phyloP scores from a whole-genome alignment of 371 early-diverging fungal species.

The Dinochytrium kinnereticum region DNA sequence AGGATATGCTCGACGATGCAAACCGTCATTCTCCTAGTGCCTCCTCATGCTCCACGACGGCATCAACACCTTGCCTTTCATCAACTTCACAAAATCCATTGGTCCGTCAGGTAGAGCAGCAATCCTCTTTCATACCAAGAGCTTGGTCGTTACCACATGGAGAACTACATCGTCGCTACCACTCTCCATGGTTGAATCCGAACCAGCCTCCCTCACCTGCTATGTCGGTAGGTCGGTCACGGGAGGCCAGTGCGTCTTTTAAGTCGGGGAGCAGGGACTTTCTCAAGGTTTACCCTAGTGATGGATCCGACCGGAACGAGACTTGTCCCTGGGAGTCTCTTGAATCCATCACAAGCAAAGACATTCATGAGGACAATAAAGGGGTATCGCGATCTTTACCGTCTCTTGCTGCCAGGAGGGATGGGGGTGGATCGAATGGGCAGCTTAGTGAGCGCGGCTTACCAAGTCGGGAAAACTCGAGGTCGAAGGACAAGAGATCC shows the following conservation, averaged over 20 bases:
- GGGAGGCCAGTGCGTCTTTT: background rate
- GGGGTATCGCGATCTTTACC: background rate
- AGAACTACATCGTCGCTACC: background rate
- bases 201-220: background rate
- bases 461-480: background rate
- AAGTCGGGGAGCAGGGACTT: background rate
- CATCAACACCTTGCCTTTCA: background rate
- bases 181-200: background rate
- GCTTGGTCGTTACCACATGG: slow-evolving; percentile 17
- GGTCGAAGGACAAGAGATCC: background rate
- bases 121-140: background rate
- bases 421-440: background rate
- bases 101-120: background rate
- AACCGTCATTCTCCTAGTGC: background rate
- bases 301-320: background rate
- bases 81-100: background rate
- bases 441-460: background rate
- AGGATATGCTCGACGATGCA: slow-evolving; percentile 22
- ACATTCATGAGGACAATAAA: background rate
- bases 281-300: background rate
- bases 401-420: background rate
- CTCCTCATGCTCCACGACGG: background rate
- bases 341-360: background rate
- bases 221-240: background rate
- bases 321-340: slow-evolving; percentile 10